Conservation (phyloP, 2,329 filamentous ascomycete species). For the Orbilia blumenaviensis region DNA sequence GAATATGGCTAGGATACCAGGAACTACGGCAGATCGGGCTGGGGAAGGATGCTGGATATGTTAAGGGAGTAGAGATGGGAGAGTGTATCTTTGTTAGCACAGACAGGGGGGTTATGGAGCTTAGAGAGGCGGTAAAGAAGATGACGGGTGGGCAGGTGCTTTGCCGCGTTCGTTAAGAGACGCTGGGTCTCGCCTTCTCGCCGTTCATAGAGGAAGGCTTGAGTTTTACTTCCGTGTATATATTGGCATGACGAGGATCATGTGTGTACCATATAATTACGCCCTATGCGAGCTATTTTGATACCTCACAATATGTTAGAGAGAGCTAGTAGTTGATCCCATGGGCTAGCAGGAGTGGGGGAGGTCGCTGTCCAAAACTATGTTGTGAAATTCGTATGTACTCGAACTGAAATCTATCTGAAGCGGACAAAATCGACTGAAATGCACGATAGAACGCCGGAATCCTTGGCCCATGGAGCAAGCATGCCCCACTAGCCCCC, state of each 20-base stretch:
- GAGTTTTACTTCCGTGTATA: neutral
- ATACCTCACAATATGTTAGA: neutral
- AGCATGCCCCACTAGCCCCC: neutral
- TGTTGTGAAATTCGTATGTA: conserved; percentile 28
- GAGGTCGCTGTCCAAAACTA: neutral
- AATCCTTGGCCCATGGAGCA: neutral
- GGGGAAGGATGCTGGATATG: conserved; percentile 72
- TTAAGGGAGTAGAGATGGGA: conserved; percentile 79
- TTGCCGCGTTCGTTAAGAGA: conserved; percentile 69
- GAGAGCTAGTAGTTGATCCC: neutral
- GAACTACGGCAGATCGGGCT: conserved; percentile 73
- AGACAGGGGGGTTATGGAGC: conserved; percentile 79
- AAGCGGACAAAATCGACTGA: neutral
- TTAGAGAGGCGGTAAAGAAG: conserved; percentile 80
- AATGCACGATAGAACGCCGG: conserved; percentile 17
- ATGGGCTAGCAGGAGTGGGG: too few species aligned
- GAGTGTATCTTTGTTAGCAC: conserved; percentile 85
- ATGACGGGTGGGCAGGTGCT: conserved; percentile 82
- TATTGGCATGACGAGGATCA: conserved; percentile 1
- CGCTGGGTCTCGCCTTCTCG: neutral
- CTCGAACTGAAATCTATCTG: conserved; percentile 35
- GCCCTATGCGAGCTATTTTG: neutral
- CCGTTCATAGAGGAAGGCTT: too few species aligned
- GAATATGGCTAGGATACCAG: conserved; percentile 72
- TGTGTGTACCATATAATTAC: conserved; percentile 27